phyloP scores from a whole-genome alignment of 306 rosid genomes.

The Luffa aegyptiaca region DNA sequence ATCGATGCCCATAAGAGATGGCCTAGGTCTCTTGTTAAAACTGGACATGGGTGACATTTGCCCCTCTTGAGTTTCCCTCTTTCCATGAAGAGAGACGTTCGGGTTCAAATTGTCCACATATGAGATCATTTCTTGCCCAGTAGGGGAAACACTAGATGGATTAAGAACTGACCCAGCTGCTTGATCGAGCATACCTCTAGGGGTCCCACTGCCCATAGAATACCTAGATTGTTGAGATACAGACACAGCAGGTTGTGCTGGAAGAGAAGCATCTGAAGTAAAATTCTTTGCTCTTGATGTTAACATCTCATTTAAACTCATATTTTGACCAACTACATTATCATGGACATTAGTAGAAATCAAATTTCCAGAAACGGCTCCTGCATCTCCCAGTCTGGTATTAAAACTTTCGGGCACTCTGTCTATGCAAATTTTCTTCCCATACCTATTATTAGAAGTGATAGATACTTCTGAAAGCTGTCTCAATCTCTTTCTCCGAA shows the following conservation, averaged over 20 bases:
- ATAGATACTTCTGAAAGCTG: conserved; percentile 69
- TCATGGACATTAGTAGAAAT: conserved; percentile 45
- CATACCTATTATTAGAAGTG: conserved; percentile 48
- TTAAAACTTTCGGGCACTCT: conserved; percentile 57
- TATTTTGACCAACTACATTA: conserved; percentile 42
- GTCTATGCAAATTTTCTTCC: conserved; percentile 79
- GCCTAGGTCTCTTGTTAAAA: conserved; percentile 56
- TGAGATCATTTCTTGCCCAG: conserved; percentile 57
- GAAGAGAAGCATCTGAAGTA: conserved; percentile 53
- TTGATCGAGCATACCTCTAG: conserved; percentile 61
- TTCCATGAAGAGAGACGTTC: conserved; percentile 42
- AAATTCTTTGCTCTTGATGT: conserved; percentile 49
- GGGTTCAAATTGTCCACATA: conserved; percentile 48
- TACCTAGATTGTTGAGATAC: conserved; percentile 49
- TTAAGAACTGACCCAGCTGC: conserved; percentile 43
- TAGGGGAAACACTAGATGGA: conserved; percentile 45
- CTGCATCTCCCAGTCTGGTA: conserved; percentile 53
- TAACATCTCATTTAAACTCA: conserved; percentile 35
- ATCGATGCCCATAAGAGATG: conserved; percentile 43
- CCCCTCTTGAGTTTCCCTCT: conserved; percentile 76
- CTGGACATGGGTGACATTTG: conserved; percentile 57
- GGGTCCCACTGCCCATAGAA: conserved; percentile 51
- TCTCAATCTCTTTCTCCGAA: conserved; percentile 63
- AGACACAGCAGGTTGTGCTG: conserved; percentile 38
- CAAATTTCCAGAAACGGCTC: conserved; percentile 42